phyloP scores from a whole-genome alignment of 2,329 filamentous ascomycete species.

The Ophiosphaerella herpotricha region DNA sequence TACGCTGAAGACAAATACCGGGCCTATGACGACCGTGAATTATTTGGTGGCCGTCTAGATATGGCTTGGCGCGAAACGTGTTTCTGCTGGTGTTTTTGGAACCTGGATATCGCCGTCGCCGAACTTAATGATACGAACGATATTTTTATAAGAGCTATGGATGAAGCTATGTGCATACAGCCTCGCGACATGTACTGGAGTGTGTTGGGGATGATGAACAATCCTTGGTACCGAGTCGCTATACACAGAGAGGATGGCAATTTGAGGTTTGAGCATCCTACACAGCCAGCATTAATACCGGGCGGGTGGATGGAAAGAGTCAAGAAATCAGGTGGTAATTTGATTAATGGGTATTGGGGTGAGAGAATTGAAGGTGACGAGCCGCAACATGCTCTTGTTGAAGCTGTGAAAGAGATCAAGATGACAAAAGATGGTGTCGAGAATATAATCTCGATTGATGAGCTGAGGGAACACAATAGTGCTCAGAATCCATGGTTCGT shows the following conservation, averaged over 20 bases:
- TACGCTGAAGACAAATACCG: slow-evolving; percentile 89
- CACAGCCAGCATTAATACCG: slow-evolving; percentile 74
- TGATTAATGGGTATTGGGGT: slow-evolving; percentile 84
- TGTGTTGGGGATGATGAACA: slow-evolving; percentile 97
- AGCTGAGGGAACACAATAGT: slow-evolving; percentile 70
- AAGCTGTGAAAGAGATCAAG: slow-evolving; percentile 67
- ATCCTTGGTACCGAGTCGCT: slow-evolving; percentile 85
- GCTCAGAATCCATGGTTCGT: slow-evolving; percentile 82
- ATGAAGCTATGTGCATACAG: slow-evolving; percentile 84
- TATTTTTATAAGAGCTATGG: slow-evolving; percentile 84
- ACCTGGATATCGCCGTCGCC: slow-evolving; percentile 66
- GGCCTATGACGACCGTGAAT: slow-evolving; percentile 61
- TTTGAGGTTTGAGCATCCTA: slow-evolving; percentile 84
- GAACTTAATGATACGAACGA: slow-evolving; percentile 69
- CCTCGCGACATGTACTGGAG: slow-evolving; percentile 96
- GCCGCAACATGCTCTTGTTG: slow-evolving; percentile 48
- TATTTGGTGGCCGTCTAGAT: slow-evolving; percentile 79
- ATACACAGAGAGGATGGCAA: slow-evolving; percentile 69
- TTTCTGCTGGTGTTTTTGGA: slow-evolving; percentile 96
- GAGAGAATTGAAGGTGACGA: slow-evolving; percentile 65
- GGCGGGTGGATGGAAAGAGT: slow-evolving; percentile 94
- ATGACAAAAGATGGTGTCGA: slow-evolving; percentile 75
- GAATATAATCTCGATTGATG: slow-evolving; percentile 68
- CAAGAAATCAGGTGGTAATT: slow-evolving; percentile 79
- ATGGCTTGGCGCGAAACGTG: slow-evolving; percentile 79